Evolutionary conservation across 495 filamentous ascomycete genomes (phyloP), one percentile per base, ranked within the genome.

Genomic region (Eremomyces bilateralis): DNA sequence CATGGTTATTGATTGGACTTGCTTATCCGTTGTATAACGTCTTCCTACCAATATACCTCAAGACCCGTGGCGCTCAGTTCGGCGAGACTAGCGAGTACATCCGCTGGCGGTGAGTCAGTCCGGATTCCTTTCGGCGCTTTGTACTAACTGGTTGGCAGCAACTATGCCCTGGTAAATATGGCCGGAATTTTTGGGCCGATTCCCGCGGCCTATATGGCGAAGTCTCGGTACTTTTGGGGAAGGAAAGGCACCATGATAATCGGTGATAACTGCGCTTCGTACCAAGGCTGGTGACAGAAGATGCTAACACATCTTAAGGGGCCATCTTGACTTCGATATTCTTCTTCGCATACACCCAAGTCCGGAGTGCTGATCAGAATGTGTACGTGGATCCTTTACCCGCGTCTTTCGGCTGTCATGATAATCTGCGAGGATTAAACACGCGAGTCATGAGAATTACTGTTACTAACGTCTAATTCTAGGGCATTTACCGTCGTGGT

Each of bases 271-370:
- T n/a, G n/a, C n/a, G n/a, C n/a, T n/a, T n/a, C n/a, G n/a, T n/a
- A n/a, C n/a, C n/a, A n/a, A n/a, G n/a, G n/a, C n/a, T n/a, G n/a
- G n/a, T n/a, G n/a, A n/a, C n/a, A n/a, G n/a, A n/a, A n/a, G n/a
- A n/a, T n/a, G n/a, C n/a, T n/a, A n/a, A n/a, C n/a, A n/a, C n/a
- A n/a, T n/a, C n/a, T n/a, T n/a, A n/a, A n/a, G n/a, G n/a, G n/a
- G 48, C 46, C 1, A 31, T 51, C 6, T 21, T 49, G 11, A 48
- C 69, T 3, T 62, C 70, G 59, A 57, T 58, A 16, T 77, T 80
- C 50, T 76, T 76, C 52, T 76, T 80, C 42, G 67, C 62, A 5
- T 81, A 78, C 44, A 76, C 73, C 0, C 53, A 65, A 36, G 67
- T 79, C 15, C 57, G 62, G 16, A 73, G 58, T 5, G 51, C 60